phyloP scores from a whole-genome alignment of 257 asterid species.

The Nyctanthes arbortristis region DNA sequence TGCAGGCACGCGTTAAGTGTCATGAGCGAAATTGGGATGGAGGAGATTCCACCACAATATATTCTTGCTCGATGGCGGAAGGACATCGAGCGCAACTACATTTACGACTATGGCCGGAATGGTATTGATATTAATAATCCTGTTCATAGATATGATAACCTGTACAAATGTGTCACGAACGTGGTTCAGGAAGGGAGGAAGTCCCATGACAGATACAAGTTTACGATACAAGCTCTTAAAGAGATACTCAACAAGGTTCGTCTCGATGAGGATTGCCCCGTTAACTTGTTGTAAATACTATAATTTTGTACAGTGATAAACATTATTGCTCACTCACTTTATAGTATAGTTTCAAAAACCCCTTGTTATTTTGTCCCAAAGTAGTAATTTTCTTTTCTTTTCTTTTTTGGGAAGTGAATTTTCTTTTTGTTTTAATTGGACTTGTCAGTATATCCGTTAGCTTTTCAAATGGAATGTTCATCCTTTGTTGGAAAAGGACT shows the following conservation, averaged over 20 bases:
- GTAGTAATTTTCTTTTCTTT: too few relatives aligned
- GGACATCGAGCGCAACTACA: constrained; percentile 40
- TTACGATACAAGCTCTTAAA: constrained; percentile 36
- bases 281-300: constrained; percentile 8
- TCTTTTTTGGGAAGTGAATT: too few relatives aligned
- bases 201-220: constrained; percentile 47
- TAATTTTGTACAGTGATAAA: not conserved
- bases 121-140: constrained; percentile 51
- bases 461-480: too few relatives aligned
- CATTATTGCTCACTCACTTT: too few relatives aligned
- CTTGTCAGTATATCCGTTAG: too few relatives aligned
- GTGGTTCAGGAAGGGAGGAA: constrained; percentile 56
- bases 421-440: too few relatives aligned
- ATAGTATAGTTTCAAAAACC: too few relatives aligned
- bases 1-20: constrained; percentile 61
- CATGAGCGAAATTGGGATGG: constrained; percentile 45
- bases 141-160: constrained; percentile 52
- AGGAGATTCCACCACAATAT: constrained; percentile 65
- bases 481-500: too few relatives aligned
- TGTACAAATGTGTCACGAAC: constrained; percentile 42
- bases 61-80: constrained; percentile 63
- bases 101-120: constrained; percentile 28
- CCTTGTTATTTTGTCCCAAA: not conserved
- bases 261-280: constrained; percentile 28
- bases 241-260: constrained; percentile 44